These are phyloP conservation scores for Polychaeton citri DNA, from an alignment of 2,329 filamentous ascomycete genomes.

Conservation along the genomic window DNA sequence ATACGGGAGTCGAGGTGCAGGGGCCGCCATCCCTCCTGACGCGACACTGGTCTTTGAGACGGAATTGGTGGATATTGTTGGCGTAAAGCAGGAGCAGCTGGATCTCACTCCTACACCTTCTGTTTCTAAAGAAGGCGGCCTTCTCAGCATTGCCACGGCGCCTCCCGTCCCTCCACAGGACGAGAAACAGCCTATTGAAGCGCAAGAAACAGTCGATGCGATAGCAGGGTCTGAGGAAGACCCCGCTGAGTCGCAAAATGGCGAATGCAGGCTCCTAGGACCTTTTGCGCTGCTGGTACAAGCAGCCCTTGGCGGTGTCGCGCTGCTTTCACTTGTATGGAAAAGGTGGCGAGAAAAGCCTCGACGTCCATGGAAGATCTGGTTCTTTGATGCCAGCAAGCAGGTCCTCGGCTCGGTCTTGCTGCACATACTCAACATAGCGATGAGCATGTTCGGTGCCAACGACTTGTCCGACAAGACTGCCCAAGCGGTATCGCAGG, in stretches of 20 bases:
- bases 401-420: slow-evolving; percentile 90
- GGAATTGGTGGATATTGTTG: slow-evolving; percentile 71
- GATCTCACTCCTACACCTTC: slow-evolving; percentile 1
- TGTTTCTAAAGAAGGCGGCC: slow-evolving; percentile 4
- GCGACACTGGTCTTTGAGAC: slow-evolving; percentile 86
- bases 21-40: slow-evolving; percentile 56
- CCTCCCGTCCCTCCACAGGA: slow-evolving; percentile 7
- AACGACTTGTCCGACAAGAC: slow-evolving; percentile 53
- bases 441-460: slow-evolving; percentile 92
- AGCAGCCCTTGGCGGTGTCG: slow-evolving; percentile 68
- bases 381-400: slow-evolving; percentile 95
- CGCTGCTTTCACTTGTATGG: slow-evolving; percentile 74
- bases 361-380: slow-evolving; percentile 85
- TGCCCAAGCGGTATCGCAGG: slow-evolving; percentile 19
- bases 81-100: slow-evolving; percentile 34
- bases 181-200: background rate
- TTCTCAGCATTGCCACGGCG: slow-evolving; percentile 14
- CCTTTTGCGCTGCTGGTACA: slow-evolving; percentile 87
- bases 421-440: slow-evolving; percentile 81
- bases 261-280: slow-evolving; percentile 77
- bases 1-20: slow-evolving; percentile 64
- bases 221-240: background rate
- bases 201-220: background rate
- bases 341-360: slow-evolving; percentile 89
- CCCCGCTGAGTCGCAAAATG: slow-evolving; percentile 19